Evolutionary conservation across 164 flowering plant species (phyloP), one percentile per base, ranked within the genome.

Genomic region (Piper longum): DNA sequence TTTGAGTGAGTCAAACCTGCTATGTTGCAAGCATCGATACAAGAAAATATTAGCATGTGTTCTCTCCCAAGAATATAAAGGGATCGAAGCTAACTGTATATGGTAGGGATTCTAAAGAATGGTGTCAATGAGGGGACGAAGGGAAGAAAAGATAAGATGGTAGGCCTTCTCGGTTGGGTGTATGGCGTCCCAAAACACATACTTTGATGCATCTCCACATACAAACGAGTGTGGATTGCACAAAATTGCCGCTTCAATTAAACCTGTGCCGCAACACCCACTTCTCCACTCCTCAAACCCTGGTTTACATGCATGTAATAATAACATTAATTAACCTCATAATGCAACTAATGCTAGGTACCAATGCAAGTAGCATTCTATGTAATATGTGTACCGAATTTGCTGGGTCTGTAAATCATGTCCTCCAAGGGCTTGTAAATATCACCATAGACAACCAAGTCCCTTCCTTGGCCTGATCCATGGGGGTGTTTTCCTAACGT

Each of bases 221-320:
- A 74, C 64, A 0, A 9, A 26, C 0, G 83, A 67, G 3, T 26
- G 17, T 0, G 72, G 68, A 61, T 81, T 82, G 71, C 96, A 88
- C 63, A 80, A 59, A 16, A 69, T 43, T 4, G 75, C 36, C 39
- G 72, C 72, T 66, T 88, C 96, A 0, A 82, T 0, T 3, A 66
- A 48, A 12, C 96, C 91, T 1, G 79, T 80, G 5, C 89, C 96
- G 63, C 96, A 88, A 45, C 91, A 88, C 3, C 89, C 96, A 2
- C 14, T 65, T 19, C 56, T 64, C 2, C 67, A 69, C 4, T 74
- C 75, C 16, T 79, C 83, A 70, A 84, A 84, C 14, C 84, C 91
- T 88, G 64, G 16, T 14, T 26, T 26, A 48, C 12, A 48, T 14
- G 7, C 52, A 48, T 9, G 7, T 9, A 48, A 5, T 1, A 9